Conservation (phyloP, 1,284 basidiomycete genomes). For the Malassezia sp. region DNA sequence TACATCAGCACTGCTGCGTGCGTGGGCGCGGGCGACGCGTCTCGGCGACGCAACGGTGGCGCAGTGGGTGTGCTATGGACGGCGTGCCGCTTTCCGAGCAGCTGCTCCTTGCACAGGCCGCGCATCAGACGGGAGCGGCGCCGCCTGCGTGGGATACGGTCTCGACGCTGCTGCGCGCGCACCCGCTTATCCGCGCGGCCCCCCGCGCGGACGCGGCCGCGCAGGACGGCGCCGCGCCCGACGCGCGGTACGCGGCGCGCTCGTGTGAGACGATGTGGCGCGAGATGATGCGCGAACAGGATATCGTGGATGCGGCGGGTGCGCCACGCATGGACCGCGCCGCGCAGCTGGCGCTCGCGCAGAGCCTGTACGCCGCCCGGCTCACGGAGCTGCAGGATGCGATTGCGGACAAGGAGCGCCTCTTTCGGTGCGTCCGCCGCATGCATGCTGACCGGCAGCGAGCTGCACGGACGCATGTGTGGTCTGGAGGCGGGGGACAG, state of each 20-base stretch:
- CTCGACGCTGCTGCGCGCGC: slow-evolving; percentile 23
- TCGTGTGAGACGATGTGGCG: neutral
- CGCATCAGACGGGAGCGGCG: slow-evolving; percentile 30
- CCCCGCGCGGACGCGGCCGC: neutral
- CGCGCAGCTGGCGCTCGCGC: slow-evolving; percentile 34
- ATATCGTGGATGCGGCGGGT: neutral
- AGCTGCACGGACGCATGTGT: neutral
- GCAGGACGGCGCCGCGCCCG: neutral
- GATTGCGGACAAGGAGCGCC: slow-evolving; percentile 28
- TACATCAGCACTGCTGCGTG: no score
- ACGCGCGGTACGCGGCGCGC: neutral
- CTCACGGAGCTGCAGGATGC: slow-evolving; percentile 31
- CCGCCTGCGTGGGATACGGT: slow-evolving; percentile 37
- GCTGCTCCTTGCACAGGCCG: slow-evolving; percentile 38
- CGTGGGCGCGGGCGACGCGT: neutral
- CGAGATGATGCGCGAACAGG: neutral
- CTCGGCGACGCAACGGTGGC: neutral
- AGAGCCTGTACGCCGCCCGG: slow-evolving; percentile 36
- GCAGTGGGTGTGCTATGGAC: no score
- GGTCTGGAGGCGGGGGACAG: neutral
- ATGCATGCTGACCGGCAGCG: neutral
- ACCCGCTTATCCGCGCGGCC: slow-evolving; percentile 16
- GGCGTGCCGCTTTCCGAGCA: slow-evolving; percentile 35
- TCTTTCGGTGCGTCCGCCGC: slow-evolving; percentile 17
- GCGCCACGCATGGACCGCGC: slow-evolving; percentile 19